Base-by-base conservation (phyloP, 148 eudicot genomes). In the Talinum fruticosum region DNA sequence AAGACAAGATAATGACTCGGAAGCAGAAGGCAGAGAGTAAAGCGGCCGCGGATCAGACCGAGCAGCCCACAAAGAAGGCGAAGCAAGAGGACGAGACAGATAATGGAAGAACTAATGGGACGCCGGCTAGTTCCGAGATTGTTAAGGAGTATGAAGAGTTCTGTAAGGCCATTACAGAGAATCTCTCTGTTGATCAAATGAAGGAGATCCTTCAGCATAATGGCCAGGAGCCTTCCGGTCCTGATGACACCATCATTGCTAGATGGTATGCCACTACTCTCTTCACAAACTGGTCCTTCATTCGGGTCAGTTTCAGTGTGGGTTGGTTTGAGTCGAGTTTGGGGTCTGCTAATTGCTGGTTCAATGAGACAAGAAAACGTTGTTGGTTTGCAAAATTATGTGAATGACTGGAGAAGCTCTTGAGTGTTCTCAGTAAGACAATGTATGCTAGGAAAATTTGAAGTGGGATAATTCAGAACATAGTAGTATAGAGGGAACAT, bases 11-110 rank as follows among this genome's bases (percentile, higher is more conserved):
- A 73, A 82, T 75, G 82, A 84, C 89, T 26, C 78, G 89, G 38
- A 86, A 86, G 74, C 89, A 84, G 15, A 86, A 84, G 75, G 78
- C 79, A 0, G 82, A 84, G 36, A 78, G 47, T 36, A 84, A 84
- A 84, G 75, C 80, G 23, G 84, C 36, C 28, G 88, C 35, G 26
- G 89, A 88, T 28, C 73, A 75, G 0, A 82, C 86, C 21, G 82
- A 79, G 41, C 76, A 79, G 2, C 87, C 89, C 0, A 72, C 71
- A 0, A 92, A 90, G 87, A 94, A 87, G 82, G 77, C 89, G 0
- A 92, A 92, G 76, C 79, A 85, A 1, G 90, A 88, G 38, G 76
- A 73, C 0, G 76, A 80, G 5, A 54, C 66, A 51, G 80, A 69
- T 8, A 54, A 74, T 28, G 79, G 64, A 19, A 44, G 66, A 23